phyloP scores from a whole-genome alignment of 108 stramenopile species.

The Cyclotella sp. region DNA sequence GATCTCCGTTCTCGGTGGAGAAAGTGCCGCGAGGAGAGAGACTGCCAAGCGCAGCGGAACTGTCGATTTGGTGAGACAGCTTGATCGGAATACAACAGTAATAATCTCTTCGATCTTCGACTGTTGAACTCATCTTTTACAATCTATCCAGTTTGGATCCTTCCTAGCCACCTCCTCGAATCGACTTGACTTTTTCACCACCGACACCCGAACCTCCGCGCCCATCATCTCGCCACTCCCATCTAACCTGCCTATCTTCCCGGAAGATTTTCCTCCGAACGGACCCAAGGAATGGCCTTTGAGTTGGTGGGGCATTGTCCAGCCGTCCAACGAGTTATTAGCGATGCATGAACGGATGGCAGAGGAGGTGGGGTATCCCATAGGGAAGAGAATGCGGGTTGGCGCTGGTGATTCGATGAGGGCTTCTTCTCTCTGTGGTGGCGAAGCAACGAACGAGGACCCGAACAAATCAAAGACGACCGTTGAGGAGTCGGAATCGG shows the following conservation, averaged over 20 bases:
- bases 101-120: neutral
- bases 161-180: constrained; percentile 34
- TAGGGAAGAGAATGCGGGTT: constrained; percentile 12
- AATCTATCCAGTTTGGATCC: constrained; percentile 43
- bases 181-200: constrained; percentile 45
- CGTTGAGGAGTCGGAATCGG: neutral
- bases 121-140: neutral
- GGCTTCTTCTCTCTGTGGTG: neutral
- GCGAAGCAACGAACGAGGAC: neutral
- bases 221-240: constrained; percentile 38
- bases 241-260: constrained; percentile 51
- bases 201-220: constrained; percentile 26
- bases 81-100: neutral
- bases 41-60: constrained; percentile 9
- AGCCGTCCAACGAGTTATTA: constrained; percentile 34
- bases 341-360: constrained; percentile 34
- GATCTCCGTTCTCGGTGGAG: constrained; percentile 2
- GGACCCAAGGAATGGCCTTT: constrained; percentile 45
- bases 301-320: constrained; percentile 51
- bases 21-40: constrained; percentile 9
- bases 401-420: neutral
- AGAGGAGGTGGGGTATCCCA: constrained; percentile 26
- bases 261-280: constrained; percentile 52
- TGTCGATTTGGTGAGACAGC: constrained; percentile 32
- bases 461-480: neutral